Conservation (phyloP, 2,329 filamentous ascomycete genomes). For the Seiridium cupressi region DNA sequence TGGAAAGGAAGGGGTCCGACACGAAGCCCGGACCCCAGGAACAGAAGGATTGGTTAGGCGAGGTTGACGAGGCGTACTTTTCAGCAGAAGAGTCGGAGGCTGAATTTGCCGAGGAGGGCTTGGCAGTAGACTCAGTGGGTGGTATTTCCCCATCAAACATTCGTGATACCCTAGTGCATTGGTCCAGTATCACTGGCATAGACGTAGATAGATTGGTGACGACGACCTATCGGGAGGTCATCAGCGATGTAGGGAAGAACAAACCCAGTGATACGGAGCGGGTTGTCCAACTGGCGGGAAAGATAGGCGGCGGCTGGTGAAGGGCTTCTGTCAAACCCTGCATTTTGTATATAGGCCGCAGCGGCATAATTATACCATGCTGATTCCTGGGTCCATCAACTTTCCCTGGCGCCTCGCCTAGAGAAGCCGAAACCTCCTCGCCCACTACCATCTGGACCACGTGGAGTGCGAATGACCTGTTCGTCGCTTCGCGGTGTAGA, state of each 20-base stretch:
- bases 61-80: conserved; percentile 88
- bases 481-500: conserved; percentile 57
- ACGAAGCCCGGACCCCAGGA: conserved; percentile 69
- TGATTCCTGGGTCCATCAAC: conserved; percentile 30
- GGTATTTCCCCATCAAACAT: conserved; percentile 67
- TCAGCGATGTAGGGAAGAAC: conserved; percentile 90
- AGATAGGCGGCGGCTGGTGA: conserved; percentile 92
- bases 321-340: conserved; percentile 9
- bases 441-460: conserved; percentile 74
- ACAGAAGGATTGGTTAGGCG: conserved; percentile 81
- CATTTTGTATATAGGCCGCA: conserved; percentile 3
- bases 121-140: conserved; percentile 47
- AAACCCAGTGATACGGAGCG: conserved; percentile 69
- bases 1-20: conserved; percentile 44
- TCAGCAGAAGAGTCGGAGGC: conserved; percentile 59
- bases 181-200: conserved; percentile 71
- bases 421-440: conserved; percentile 77
- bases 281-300: conserved; percentile 84
- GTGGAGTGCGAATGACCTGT: conserved; percentile 70
- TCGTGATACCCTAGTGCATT: conserved; percentile 69
- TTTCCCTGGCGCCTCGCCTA: conserved; percentile 55
- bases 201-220: conserved; percentile 70
- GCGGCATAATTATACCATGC: neutral
- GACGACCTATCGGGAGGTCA: conserved; percentile 87
- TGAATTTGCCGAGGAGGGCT: conserved; percentile 21